A percentile compares a stretch with the other conserved stretches of the same genome.
Evolutionary conservation across 2,329 filamentous ascomycete species (phyloP).

Genomic region (Penicillium nordicum): DNA sequence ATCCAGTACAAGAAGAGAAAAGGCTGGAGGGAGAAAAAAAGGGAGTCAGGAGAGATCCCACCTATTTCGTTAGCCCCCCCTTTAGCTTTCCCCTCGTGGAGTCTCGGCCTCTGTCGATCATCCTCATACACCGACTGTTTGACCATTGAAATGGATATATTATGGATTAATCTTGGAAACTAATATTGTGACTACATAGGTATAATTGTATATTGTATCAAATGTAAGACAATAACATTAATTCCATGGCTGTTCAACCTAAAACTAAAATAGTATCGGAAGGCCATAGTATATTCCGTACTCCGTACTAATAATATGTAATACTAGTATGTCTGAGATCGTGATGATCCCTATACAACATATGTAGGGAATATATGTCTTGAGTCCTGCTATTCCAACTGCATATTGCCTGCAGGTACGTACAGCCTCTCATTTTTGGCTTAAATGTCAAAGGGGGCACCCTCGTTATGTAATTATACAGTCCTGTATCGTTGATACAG

Average conservation of each 20-base stretch:
- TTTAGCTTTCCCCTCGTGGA: constrained; percentile 17
- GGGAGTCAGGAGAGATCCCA: constrained; percentile 20
- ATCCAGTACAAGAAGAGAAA: neutral
- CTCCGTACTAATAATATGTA: neutral
- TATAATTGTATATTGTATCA: too few species aligned
- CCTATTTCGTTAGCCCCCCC: constrained; percentile 22
- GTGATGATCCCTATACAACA: neutral
- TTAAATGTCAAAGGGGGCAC: neutral
- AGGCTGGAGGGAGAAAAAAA: constrained; percentile 18
- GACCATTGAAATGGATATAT: constrained; percentile 7
- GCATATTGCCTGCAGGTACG: neutral
- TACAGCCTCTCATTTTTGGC: neutral
- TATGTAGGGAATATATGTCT: neutral
- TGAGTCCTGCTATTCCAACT: neutral
- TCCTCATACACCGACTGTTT: constrained; percentile 27
- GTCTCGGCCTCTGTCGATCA: constrained; percentile 29
- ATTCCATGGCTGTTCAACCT: too few species aligned
- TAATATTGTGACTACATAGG: too few species aligned
- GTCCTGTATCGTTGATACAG: neutral
- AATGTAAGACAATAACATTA: too few species aligned
- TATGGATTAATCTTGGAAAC: too few species aligned
- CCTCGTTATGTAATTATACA: neutral
- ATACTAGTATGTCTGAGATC: neutral
- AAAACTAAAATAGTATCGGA: neutral
- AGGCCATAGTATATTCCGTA: neutral